Percentiles rank a stretch among this genome's conserved stretches.
phyloP scores from a whole-genome alignment of 345 rosid genomes.

The Euphorbia pulcherrima region DNA sequence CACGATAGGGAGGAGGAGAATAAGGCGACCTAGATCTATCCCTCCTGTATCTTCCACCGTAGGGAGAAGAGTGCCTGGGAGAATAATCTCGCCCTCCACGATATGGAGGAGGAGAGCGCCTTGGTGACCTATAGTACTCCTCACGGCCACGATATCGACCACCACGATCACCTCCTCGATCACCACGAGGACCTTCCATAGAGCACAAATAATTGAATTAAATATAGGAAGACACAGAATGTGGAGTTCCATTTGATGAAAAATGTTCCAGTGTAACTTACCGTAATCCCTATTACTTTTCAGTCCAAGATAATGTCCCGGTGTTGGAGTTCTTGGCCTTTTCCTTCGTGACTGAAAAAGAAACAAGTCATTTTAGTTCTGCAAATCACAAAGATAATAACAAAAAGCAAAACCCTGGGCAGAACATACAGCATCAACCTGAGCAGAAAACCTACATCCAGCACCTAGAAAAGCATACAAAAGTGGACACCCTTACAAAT shows the following conservation, averaged over 20 bases:
- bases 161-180: constrained; percentile 56
- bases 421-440: not conserved
- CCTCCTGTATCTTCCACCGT: constrained; percentile 73
- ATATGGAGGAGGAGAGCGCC: constrained; percentile 75
- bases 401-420: not conserved
- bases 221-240: not conserved
- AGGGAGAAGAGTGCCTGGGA: constrained; percentile 67
- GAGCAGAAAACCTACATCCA: not conserved
- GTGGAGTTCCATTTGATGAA: not conserved
- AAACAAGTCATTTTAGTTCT: constrained; percentile 19
- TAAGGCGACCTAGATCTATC: constrained; percentile 57
- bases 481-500: not conserved
- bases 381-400: not conserved
- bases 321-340: constrained; percentile 96
- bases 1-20: constrained; percentile 50
- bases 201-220: not conserved
- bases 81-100: constrained; percentile 64
- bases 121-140: constrained; percentile 70
- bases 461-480: not conserved
- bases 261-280: constrained; percentile 23
- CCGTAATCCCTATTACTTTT: constrained; percentile 77
- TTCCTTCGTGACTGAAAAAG: constrained; percentile 88
- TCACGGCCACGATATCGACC: constrained; percentile 62
- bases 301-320: constrained; percentile 97
- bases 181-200: constrained; percentile 33